A percentile compares a stretch with the other conserved stretches of the same genome.
Evolutionary conservation across 495 filamentous ascomycete genomes (phyloP).

Genomic region (Terfezia boudieri): DNA sequence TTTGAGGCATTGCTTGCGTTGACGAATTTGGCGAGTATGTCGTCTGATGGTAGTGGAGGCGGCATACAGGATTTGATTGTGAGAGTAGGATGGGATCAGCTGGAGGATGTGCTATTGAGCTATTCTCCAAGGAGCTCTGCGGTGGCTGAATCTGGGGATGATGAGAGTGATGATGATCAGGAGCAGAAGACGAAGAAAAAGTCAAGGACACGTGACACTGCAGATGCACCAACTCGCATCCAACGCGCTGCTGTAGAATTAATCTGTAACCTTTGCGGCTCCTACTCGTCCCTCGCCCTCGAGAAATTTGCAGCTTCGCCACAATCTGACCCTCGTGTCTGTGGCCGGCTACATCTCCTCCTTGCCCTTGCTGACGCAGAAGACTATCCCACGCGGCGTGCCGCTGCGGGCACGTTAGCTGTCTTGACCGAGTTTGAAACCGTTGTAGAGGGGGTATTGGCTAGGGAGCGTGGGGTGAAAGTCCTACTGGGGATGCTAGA

Average conservation of each 20-base stretch:
- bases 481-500: constrained; percentile 49
- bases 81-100: constrained; percentile 29
- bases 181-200: background rate
- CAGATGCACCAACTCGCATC: constrained; percentile 41
- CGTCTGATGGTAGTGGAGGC: constrained; percentile 43
- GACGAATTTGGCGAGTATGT: constrained; percentile 72
- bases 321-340: constrained; percentile 39
- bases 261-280: constrained; percentile 74
- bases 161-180: background rate
- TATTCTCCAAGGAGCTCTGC: no score
- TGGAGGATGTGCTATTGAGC: background rate
- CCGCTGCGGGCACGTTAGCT: constrained; percentile 73
- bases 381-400: constrained; percentile 52
- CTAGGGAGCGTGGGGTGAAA: constrained; percentile 42
- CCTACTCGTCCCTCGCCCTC: constrained; percentile 35
- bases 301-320: constrained; percentile 52
- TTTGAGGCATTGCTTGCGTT: constrained; percentile 83
- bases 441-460: constrained; percentile 43
- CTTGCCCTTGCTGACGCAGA: constrained; percentile 73
- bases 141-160: background rate
- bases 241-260: constrained; percentile 71
- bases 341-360: constrained; percentile 39
- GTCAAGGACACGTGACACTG: constrained; percentile 5
- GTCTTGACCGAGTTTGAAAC: constrained; percentile 57
- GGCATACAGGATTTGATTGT: constrained; percentile 37